Conservation (phyloP, 140 eudicot genomes). For the Stevia rebaudiana region DNA sequence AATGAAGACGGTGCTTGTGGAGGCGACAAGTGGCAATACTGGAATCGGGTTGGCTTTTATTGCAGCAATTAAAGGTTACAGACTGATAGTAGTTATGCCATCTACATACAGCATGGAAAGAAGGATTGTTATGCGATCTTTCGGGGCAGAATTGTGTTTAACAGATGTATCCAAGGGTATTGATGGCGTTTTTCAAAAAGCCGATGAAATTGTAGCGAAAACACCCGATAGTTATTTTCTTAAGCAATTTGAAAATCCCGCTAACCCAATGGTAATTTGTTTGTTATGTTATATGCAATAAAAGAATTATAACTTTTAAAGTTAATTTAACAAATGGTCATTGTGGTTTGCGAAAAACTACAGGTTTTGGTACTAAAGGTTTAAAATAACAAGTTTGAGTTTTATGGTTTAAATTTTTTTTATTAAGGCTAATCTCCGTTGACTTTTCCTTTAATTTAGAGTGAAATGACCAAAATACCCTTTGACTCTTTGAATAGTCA, state of each 20-base stretch:
- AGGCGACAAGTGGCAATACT: constrained; percentile 57
- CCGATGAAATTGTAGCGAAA: constrained; percentile 36
- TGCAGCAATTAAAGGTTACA: constrained; percentile 56
- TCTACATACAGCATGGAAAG: constrained; percentile 46
- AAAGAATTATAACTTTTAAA: background rate
- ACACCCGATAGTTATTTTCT: constrained; percentile 50
- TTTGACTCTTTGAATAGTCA: no score
- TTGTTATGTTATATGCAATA: background rate
- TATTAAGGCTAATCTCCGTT: no score
- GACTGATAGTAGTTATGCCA: constrained; percentile 54
- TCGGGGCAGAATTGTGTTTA: constrained; percentile 53
- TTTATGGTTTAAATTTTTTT: no score
- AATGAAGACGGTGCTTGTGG: constrained; percentile 46
- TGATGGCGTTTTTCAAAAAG: constrained; percentile 34
- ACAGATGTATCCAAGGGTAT: constrained; percentile 45
- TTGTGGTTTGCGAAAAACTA: no score
- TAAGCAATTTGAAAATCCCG: constrained; percentile 48
- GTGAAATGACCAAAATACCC: no score
- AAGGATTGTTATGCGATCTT: constrained; percentile 50
- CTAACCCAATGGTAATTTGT: constrained; percentile 50
- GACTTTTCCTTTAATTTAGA: no score
- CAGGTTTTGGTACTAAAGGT: no score
- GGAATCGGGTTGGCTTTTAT: constrained; percentile 63
- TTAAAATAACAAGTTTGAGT: no score
- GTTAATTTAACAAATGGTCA: no score